Conservation (phyloP, 2,329 filamentous ascomycete genomes). For the Simplicillium aogashimaense region DNA sequence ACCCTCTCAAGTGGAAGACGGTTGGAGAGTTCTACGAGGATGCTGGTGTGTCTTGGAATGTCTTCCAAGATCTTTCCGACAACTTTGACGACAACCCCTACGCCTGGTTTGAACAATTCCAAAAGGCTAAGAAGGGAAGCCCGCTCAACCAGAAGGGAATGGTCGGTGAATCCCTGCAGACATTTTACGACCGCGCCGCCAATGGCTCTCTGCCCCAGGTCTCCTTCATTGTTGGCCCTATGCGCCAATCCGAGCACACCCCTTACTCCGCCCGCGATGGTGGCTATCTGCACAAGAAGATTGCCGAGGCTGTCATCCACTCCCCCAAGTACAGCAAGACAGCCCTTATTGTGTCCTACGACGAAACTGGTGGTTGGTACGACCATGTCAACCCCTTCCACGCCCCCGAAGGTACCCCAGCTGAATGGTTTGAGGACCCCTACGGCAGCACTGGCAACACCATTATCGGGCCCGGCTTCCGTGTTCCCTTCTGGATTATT, state of each 20-base stretch:
- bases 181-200: conserved; percentile 38
- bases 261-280: conserved; percentile 42
- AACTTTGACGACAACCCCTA: conserved; percentile 45
- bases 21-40: conserved; percentile 37
- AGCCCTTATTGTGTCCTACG: conserved; percentile 31
- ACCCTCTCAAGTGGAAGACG: conserved; percentile 44
- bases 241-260: conserved; percentile 42
- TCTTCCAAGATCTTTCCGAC: conserved; percentile 35
- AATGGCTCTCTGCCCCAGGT: conserved; percentile 40
- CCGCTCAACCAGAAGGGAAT: conserved; percentile 34
- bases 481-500: conserved; percentile 44
- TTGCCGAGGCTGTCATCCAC: conserved; percentile 38
- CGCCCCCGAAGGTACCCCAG: conserved; percentile 34
- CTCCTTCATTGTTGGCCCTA: conserved; percentile 39
- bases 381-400: conserved; percentile 44
- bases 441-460: conserved; percentile 26
- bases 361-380: conserved; percentile 43
- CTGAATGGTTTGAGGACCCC: conserved; percentile 40
- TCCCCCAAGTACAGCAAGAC: conserved; percentile 39
- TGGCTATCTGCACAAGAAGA: conserved; percentile 41
- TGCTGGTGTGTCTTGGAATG: conserved; percentile 37
- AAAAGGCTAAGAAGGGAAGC: conserved; percentile 28
- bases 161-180: conserved; percentile 33
- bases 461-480: conserved; percentile 26
- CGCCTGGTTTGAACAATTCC: conserved; percentile 43